Evolutionary conservation across 2,329 filamentous ascomycete species (phyloP).

Genomic region (Pseudopyricularia cyperi): DNA sequence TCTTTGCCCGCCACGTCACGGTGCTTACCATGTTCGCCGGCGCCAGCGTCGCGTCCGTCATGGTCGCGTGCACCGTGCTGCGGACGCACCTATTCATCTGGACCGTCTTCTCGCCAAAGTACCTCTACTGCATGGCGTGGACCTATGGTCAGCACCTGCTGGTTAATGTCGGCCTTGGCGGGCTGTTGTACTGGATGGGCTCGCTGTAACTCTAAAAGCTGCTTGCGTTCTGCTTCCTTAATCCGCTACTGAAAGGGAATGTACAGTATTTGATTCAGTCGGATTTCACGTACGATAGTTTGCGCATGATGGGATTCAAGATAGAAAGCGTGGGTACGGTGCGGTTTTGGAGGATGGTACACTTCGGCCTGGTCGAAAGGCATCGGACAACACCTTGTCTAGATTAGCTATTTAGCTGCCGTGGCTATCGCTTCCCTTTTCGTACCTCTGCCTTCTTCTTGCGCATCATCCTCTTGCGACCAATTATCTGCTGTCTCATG

Average conservation of each 20-base stretch:
- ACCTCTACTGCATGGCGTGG: constrained; percentile 87
- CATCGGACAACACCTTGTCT: neutral
- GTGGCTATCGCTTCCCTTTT: constrained; percentile 4
- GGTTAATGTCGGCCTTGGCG: constrained; percentile 53
- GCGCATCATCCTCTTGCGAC: constrained; percentile 68
- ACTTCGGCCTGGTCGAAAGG: neutral
- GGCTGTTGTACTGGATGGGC: constrained; percentile 42
- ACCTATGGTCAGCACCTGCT: constrained; percentile 65
- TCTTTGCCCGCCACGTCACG: constrained; percentile 40
- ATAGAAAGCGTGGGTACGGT: neutral
- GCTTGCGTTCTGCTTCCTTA: no score
- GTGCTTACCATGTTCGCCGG: constrained; percentile 60
- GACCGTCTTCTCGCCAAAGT: constrained; percentile 98
- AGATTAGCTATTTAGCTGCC: neutral
- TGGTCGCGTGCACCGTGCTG: constrained; percentile 75
- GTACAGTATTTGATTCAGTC: no score
- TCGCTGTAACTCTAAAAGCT: constrained; percentile 5
- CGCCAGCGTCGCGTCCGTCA: constrained; percentile 56
- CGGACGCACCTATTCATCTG: constrained; percentile 92
- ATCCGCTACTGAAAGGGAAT: no score
- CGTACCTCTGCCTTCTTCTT: constrained; percentile 45
- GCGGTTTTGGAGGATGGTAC: neutral
- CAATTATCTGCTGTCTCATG: constrained; percentile 64
- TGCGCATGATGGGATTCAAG: no score
- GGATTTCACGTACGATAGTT: neutral